These are phyloP conservation scores for Nothophoma quercina DNA, from an alignment of 2,329 filamentous ascomycete species.

Conservation along the genomic window DNA sequence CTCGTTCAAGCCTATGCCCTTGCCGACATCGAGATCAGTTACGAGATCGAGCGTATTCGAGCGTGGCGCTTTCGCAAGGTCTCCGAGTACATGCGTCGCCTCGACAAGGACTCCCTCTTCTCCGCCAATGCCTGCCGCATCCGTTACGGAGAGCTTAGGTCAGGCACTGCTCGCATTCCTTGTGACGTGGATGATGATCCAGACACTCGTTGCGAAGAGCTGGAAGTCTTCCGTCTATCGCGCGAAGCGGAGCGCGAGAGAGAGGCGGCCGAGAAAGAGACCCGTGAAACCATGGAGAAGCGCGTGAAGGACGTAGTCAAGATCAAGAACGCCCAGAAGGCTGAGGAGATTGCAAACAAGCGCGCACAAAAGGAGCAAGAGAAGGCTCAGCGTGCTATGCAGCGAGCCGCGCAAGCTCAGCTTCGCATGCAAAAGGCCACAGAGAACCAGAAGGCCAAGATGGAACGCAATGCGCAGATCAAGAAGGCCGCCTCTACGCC, in stretches of 20 bases:
- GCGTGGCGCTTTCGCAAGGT: slow-evolving; percentile 56
- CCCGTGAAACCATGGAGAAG: slow-evolving; percentile 19
- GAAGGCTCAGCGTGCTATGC: slow-evolving; percentile 31
- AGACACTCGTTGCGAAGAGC: slow-evolving; percentile 44
- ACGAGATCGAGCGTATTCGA: slow-evolving; percentile 50
- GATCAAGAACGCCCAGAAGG: slow-evolving; percentile 31
- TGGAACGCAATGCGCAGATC: slow-evolving; percentile 26
- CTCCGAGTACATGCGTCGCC: slow-evolving; percentile 52
- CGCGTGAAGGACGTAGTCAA: slow-evolving; percentile 30
- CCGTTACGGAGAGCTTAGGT: slow-evolving; percentile 51
- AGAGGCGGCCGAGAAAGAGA: slow-evolving; percentile 30
- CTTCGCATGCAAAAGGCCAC: slow-evolving; percentile 23
- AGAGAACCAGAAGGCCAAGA: slow-evolving; percentile 26
- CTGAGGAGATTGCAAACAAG: slow-evolving; percentile 30
- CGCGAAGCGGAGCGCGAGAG: slow-evolving; percentile 30
- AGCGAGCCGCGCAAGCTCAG: slow-evolving; percentile 31
- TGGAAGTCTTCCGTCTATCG: slow-evolving; percentile 27
- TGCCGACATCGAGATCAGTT: slow-evolving; percentile 54
- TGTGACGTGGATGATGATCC: slow-evolving; percentile 54
- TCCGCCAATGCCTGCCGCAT: slow-evolving; percentile 56
- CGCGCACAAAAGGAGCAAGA: slow-evolving; percentile 22
- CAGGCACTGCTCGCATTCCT: slow-evolving; percentile 56
- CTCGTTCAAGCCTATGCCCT: slow-evolving; percentile 51
- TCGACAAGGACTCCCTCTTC: slow-evolving; percentile 53
- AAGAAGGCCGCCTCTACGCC: slow-evolving; percentile 16